Evolutionary conservation across 2,329 filamentous ascomycete genomes (phyloP).

Genomic region (Cordyceps javanica): DNA sequence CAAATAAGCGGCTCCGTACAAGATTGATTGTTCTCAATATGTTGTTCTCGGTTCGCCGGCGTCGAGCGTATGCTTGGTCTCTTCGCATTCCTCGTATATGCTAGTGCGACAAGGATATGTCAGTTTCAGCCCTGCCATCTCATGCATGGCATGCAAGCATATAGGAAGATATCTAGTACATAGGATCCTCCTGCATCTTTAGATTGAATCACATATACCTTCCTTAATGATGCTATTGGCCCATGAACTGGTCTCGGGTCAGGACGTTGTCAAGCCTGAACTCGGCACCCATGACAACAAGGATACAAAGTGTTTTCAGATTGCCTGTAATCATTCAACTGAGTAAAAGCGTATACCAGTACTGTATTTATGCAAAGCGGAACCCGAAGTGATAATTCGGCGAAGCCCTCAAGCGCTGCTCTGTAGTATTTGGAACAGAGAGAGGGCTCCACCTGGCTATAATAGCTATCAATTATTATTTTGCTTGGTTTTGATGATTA

Average conservation of each 20-base stretch:
- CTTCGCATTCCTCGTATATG: conserved; percentile 6
- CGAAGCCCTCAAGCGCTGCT: too few species aligned
- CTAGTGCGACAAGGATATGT: background rate
- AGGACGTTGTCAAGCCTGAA: background rate
- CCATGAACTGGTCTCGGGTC: background rate
- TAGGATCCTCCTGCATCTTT: background rate
- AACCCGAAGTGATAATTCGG: too few species aligned
- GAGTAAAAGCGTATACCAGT: too few species aligned
- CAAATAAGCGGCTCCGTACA: background rate
- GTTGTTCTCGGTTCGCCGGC: background rate
- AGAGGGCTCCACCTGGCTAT: too few species aligned
- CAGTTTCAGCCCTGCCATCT: background rate
- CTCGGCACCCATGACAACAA: background rate
- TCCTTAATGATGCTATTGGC: too few species aligned
- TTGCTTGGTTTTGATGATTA: too few species aligned
- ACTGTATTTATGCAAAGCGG: too few species aligned
- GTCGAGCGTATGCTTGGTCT: background rate
- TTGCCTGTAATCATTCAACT: too few species aligned
- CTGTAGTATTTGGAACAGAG: too few species aligned
- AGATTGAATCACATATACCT: background rate
- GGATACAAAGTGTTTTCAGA: too few species aligned
- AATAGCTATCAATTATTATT: too few species aligned
- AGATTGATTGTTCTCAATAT: background rate
- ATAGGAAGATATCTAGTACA: background rate
- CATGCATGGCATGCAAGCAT: background rate